Conservation (phyloP, 1,284 basidiomycete species). For the Cerioporus squamosus region DNA sequence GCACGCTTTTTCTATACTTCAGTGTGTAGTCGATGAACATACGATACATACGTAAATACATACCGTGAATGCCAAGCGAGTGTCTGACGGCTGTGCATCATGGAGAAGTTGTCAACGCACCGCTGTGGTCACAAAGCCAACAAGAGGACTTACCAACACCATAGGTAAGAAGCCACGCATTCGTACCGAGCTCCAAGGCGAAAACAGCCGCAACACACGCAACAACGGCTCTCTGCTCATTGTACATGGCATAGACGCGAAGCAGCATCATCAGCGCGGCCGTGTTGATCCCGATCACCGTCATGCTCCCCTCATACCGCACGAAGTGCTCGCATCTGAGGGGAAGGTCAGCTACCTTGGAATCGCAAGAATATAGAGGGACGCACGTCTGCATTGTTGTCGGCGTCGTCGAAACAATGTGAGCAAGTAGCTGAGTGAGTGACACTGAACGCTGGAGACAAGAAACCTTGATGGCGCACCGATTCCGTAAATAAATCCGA, state of each 20-base stretch:
- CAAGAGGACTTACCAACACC: conserved; percentile 19
- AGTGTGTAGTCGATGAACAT: background rate
- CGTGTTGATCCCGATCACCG: conserved; percentile 51
- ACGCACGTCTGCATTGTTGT: conserved; percentile 17
- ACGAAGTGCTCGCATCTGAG: conserved; percentile 51
- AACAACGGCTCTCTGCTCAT: conserved; percentile 39
- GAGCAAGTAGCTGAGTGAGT: background rate
- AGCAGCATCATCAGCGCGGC: conserved; percentile 61
- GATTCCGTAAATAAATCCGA: conserved; percentile 44
- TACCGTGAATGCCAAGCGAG: conserved; percentile 14
- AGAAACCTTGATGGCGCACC: conserved; percentile 35
- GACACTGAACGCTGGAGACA: background rate
- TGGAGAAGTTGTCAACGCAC: background rate
- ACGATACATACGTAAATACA: background rate
- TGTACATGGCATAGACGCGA: conserved; percentile 53
- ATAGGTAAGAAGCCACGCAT: conserved; percentile 49
- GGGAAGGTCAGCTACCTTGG: background rate
- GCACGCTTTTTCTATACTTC: conserved; percentile 44
- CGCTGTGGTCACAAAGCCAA: background rate
- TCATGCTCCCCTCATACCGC: conserved; percentile 54
- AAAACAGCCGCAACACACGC: conserved; percentile 42
- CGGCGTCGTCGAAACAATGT: background rate
- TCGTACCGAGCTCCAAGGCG: conserved; percentile 45
- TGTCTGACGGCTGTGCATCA: conserved; percentile 20
- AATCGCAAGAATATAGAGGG: background rate